Conservation (phyloP, 345 rosid genomes). For the Boechera stricta region DNA sequence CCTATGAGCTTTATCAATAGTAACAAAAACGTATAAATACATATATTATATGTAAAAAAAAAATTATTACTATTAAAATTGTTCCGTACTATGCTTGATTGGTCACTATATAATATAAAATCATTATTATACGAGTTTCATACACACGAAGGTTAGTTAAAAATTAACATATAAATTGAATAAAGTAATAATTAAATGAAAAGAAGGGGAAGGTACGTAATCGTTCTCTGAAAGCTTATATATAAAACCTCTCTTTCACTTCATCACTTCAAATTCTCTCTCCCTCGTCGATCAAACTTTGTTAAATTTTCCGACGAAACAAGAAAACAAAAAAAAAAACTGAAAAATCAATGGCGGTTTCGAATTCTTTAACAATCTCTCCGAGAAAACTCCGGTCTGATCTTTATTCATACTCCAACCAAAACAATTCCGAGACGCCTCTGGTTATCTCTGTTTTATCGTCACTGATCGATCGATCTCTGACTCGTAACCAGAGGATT, state of each 20-base stretch:
- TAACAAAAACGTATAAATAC: too few relatives aligned
- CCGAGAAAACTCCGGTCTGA: conserved; percentile 88
- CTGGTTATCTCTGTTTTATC: conserved; percentile 79
- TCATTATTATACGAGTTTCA: conserved; percentile 23
- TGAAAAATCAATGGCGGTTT: conserved; percentile 46
- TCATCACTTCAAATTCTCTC: conserved; percentile 23
- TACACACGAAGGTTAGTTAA: conserved; percentile 32
- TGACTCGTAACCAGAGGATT: conserved; percentile 73
- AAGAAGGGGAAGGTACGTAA: conserved; percentile 39
- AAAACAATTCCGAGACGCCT: conserved; percentile 64
- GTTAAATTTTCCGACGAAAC: neutral
- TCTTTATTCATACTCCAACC: conserved; percentile 69
- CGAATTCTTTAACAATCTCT: conserved; percentile 58
- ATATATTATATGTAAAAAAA: too few relatives aligned
- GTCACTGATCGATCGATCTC: conserved; percentile 72
- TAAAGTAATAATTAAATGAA: conserved; percentile 19
- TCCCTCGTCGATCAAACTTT: conserved; percentile 19
- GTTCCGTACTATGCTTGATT: too few relatives aligned
- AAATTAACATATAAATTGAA: conserved; percentile 22
- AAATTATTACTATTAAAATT: too few relatives aligned
- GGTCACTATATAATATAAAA: neutral
- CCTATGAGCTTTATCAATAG: too few relatives aligned
- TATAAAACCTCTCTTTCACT: conserved; percentile 39
- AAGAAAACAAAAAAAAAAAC: neutral
- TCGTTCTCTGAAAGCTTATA: conserved; percentile 27